These are phyloP conservation scores for Mariannaea elegans DNA, from an alignment of 2,329 filamentous ascomycete genomes.

Conservation along the genomic window DNA sequence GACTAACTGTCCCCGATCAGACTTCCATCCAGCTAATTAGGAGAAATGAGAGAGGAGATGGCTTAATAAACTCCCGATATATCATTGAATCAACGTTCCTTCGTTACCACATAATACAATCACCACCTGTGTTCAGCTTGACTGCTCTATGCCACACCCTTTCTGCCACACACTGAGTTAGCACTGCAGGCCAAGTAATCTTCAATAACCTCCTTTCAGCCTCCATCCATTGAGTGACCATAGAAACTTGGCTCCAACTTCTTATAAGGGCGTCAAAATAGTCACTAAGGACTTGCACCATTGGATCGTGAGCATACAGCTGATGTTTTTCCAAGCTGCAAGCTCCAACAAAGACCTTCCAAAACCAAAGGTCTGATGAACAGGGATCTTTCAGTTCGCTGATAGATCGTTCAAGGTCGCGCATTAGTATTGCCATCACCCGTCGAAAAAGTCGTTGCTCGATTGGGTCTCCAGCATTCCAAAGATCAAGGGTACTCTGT, in stretches of 20 bases:
- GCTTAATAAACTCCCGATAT: too few species aligned
- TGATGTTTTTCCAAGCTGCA: slow-evolving; percentile 1
- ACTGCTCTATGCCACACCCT: background rate
- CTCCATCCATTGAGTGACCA: background rate
- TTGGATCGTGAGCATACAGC: background rate
- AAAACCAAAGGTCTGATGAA: slow-evolving; percentile 5
- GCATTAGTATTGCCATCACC: background rate
- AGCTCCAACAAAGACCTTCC: slow-evolving; percentile 5
- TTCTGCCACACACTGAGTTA: background rate
- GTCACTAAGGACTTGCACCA: background rate
- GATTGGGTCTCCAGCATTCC: slow-evolving; percentile 15
- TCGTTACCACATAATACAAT: background rate
- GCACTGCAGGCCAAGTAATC: background rate
- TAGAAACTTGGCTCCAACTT: background rate
- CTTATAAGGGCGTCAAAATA: background rate
- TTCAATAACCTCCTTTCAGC: background rate
- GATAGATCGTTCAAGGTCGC: background rate
- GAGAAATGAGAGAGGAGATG: too few species aligned
- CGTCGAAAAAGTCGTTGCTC: background rate
- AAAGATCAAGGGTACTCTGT: background rate
- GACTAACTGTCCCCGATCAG: too few species aligned
- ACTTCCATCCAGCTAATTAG: too few species aligned
- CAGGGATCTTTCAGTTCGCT: background rate
- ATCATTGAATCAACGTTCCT: too few species aligned
- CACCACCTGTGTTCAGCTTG: background rate